These are phyloP conservation scores for Colletotrichum abscissum DNA, from an alignment of 2,329 filamentous ascomycete genomes.

Conservation along the genomic window DNA sequence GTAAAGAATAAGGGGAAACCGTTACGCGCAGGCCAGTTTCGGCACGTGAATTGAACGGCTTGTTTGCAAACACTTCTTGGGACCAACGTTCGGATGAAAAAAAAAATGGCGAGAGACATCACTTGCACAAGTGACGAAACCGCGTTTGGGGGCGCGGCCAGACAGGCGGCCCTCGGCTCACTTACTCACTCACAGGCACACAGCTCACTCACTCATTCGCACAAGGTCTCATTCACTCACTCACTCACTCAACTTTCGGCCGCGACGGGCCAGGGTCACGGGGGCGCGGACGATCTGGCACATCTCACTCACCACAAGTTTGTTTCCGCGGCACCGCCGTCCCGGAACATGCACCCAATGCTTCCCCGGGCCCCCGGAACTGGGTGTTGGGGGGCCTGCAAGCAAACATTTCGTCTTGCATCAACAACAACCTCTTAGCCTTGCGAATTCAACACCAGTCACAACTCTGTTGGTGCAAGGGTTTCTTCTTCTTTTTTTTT, in stretches of 20 bases:
- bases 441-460: not conserved
- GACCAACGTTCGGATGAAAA: slow-evolving; percentile 11
- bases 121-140: too few species aligned
- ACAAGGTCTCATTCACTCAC: too few species aligned
- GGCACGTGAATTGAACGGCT: slow-evolving; percentile 30
- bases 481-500: not conserved
- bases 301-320: not conserved
- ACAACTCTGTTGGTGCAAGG: not conserved
- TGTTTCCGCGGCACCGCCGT: slow-evolving; percentile 23
- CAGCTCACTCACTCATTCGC: too few species aligned
- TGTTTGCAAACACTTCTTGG: not conserved
- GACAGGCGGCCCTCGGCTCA: too few species aligned
- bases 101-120: too few species aligned
- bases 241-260: too few species aligned
- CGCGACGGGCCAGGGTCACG: not conserved
- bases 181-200: too few species aligned
- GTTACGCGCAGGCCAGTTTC: slow-evolving; percentile 18
- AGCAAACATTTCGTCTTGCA: not conserved
- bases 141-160: too few species aligned
- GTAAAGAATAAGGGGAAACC: not conserved
- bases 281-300: slow-evolving; percentile 7
- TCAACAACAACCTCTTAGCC: not conserved
- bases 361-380: slow-evolving; percentile 20
- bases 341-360: slow-evolving; percentile 18
- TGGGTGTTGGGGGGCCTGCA: not conserved